A percentile compares a stretch with the other conserved stretches of the same genome.
phyloP scores from a whole-genome alignment of 305 asterid genomes.

The Coffea humblotiana region DNA sequence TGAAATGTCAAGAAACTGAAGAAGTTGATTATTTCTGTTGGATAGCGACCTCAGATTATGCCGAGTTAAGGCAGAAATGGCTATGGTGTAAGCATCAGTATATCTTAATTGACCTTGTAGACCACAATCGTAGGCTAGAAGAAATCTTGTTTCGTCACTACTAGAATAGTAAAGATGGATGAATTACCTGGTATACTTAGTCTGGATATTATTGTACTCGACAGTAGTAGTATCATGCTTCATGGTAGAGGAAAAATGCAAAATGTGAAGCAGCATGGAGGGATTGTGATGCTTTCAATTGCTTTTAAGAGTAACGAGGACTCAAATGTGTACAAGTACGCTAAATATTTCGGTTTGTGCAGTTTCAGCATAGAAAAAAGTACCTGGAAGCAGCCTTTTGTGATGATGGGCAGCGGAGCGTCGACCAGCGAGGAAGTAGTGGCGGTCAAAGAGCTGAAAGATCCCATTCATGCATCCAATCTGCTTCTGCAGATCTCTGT shows the following conservation, averaged over 20 bases:
- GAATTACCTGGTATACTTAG: neutral
- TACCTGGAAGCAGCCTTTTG: conserved; percentile 72
- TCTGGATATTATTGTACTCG: neutral
- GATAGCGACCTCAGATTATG: neutral
- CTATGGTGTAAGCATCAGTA: neutral
- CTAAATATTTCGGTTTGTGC: neutral
- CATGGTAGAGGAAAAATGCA: neutral
- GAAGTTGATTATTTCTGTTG: neutral
- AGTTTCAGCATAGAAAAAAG: neutral
- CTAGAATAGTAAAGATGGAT: neutral
- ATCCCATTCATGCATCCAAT: conserved; percentile 93
- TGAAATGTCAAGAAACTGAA: conserved; percentile 8
- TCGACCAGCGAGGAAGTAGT: conserved; percentile 59
- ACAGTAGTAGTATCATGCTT: neutral
- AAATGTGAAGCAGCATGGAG: neutral
- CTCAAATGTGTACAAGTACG: neutral
- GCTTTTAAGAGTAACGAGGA: neutral
- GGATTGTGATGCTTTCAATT: neutral
- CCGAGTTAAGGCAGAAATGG: neutral
- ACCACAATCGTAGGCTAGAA: neutral
- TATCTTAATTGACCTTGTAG: neutral
- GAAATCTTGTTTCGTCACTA: neutral
- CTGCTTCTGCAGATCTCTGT: conserved; percentile 68
- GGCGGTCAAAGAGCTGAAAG: conserved; percentile 81
- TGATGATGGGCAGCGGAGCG: conserved; percentile 47